Conservation (phyloP, 768 basidiomycete genomes). For the Suillus decipiens region DNA sequence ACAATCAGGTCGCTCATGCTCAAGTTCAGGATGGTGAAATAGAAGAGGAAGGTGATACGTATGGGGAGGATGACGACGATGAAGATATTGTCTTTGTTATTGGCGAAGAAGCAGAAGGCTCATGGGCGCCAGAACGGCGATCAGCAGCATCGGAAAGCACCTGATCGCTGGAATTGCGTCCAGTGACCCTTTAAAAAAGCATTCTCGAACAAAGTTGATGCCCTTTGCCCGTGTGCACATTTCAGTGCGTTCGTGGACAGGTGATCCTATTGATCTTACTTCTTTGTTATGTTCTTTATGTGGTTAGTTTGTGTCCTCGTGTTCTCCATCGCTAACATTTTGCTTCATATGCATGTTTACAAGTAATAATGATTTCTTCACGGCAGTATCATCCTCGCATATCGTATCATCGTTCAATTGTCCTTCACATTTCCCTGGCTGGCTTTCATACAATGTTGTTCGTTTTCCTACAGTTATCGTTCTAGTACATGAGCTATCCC, state of each 20-base stretch:
- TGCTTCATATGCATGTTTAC: slow-evolving; percentile 3
- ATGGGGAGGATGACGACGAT: slow-evolving; percentile 65
- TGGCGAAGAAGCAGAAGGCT: slow-evolving; percentile 44
- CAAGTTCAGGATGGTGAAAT: slow-evolving; percentile 19
- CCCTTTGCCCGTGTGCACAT: not conserved
- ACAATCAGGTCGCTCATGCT: not conserved
- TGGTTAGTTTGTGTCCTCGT: not conserved
- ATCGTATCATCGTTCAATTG: slow-evolving; percentile 5
- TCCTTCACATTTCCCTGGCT: not conserved
- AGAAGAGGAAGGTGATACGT: slow-evolving; percentile 34
- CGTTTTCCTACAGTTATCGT: slow-evolving; percentile 8
- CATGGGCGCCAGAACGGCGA: slow-evolving; percentile 37
- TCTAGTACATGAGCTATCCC: slow-evolving; percentile 8
- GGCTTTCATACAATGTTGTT: slow-evolving; percentile 2
- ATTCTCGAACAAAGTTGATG: slow-evolving; percentile 3
- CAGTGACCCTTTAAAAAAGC: slow-evolving; percentile 1
- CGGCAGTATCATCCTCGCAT: slow-evolving; percentile 8
- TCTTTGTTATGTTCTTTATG: slow-evolving; percentile 7
- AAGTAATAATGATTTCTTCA: slow-evolving; percentile 2
- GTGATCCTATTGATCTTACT: slow-evolving; percentile 4
- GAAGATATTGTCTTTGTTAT: slow-evolving; percentile 79
- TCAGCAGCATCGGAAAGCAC: slow-evolving; percentile 3
- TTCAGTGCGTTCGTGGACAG: slow-evolving; percentile 6
- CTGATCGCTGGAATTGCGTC: not conserved
- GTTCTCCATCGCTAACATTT: slow-evolving; percentile 8